Evolutionary conservation across 345 rosid genomes (phyloP).

Genomic region (Gynandropsis gynandra): DNA sequence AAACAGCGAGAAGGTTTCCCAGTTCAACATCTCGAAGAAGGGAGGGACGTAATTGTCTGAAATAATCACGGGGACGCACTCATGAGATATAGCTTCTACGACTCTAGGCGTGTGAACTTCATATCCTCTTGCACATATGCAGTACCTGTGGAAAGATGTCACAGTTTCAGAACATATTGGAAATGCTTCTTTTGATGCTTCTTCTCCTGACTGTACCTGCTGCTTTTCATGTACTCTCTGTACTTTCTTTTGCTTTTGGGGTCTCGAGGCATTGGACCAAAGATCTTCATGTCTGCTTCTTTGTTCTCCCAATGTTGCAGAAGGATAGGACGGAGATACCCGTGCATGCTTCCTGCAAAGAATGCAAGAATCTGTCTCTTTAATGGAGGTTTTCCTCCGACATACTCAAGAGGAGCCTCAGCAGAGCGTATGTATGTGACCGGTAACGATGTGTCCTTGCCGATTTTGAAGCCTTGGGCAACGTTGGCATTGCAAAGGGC

Average conservation of each 20-base stretch:
- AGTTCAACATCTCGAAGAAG: conserved; percentile 65
- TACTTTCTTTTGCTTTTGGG: conserved; percentile 47
- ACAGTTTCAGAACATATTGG: background rate
- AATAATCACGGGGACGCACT: conserved; percentile 82
- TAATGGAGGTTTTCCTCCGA: conserved; percentile 62
- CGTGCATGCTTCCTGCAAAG: conserved; percentile 86
- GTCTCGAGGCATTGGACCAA: conserved; percentile 65
- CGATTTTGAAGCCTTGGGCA: conserved; percentile 61
- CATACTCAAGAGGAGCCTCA: conserved; percentile 44
- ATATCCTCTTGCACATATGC: conserved; percentile 85
- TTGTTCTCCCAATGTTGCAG: conserved; percentile 67
- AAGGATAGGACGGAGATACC: conserved; percentile 63
- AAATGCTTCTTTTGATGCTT: background rate
- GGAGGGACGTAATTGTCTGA: conserved; percentile 91
- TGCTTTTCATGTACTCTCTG: conserved; percentile 76
- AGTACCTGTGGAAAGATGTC: conserved; percentile 30
- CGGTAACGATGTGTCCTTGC: conserved; percentile 64
- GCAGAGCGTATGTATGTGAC: conserved; percentile 62
- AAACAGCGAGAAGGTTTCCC: conserved; percentile 76
- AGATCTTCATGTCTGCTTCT: conserved; percentile 70
- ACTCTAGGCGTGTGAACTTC: conserved; percentile 84
- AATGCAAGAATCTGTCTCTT: conserved; percentile 67
- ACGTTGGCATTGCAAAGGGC: conserved; percentile 75
- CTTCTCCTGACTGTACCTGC: conserved; percentile 29
- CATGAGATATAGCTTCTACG: conserved; percentile 65